phyloP scores from a whole-genome alignment of 495 filamentous ascomycete genomes.

The Penicillium diatomitis region DNA sequence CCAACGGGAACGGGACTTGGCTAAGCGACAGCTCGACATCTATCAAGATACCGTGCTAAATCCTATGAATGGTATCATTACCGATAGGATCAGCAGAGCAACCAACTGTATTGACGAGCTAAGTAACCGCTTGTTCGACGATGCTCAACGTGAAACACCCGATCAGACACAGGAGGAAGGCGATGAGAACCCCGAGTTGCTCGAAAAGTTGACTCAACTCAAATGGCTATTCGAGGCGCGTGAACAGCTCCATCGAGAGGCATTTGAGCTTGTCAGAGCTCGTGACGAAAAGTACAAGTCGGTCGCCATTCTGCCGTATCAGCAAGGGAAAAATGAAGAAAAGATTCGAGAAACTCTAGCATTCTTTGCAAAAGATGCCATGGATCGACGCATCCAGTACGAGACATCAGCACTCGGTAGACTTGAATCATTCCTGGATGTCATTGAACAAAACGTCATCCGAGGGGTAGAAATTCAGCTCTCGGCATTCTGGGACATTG shows the following conservation, averaged over 20 bases:
- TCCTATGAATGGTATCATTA: slow-evolving; percentile 67
- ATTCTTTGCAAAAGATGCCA: slow-evolving; percentile 74
- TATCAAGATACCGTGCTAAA: slow-evolving; percentile 69
- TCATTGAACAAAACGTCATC: slow-evolving; percentile 76
- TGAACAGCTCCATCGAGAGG: slow-evolving; percentile 71
- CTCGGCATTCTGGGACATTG: slow-evolving; percentile 95
- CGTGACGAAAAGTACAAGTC: slow-evolving; percentile 79
- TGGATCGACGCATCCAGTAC: slow-evolving; percentile 55
- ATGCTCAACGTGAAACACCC: slow-evolving; percentile 61
- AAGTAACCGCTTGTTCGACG: slow-evolving; percentile 59
- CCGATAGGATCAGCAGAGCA: slow-evolving; percentile 49
- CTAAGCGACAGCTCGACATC: slow-evolving; percentile 63
- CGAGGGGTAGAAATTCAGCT: slow-evolving; percentile 87
- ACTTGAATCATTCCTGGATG: slow-evolving; percentile 65
- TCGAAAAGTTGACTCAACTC: slow-evolving; percentile 86
- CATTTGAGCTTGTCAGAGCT: slow-evolving; percentile 74
- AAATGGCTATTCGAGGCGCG: slow-evolving; percentile 97
- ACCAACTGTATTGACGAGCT: slow-evolving; percentile 63
- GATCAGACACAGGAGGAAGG: slow-evolving; percentile 87
- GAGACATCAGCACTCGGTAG: slow-evolving; percentile 60
- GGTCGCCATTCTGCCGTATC: slow-evolving; percentile 73
- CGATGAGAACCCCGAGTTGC: slow-evolving; percentile 85
- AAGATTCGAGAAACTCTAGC: slow-evolving; percentile 65
- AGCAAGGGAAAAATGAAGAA: slow-evolving; percentile 54
- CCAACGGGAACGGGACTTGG: slow-evolving; percentile 48